These are phyloP conservation scores for Claviceps citrina DNA, from an alignment of 2,329 filamentous ascomycete genomes.

Conservation along the genomic window DNA sequence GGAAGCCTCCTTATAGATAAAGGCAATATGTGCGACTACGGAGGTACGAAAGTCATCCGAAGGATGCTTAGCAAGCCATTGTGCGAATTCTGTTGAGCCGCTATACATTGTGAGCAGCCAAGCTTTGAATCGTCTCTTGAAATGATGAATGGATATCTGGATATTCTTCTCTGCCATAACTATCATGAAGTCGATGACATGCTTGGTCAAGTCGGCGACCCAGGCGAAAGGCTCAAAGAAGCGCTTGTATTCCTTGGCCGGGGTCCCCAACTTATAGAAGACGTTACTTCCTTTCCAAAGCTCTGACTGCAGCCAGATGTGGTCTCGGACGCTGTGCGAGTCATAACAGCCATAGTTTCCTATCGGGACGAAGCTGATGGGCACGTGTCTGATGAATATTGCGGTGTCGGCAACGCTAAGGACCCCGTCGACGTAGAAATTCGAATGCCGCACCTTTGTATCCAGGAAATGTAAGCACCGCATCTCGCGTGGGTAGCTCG, in stretches of 20 bases:
- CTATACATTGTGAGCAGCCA: conserved; percentile 40
- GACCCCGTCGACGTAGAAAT: conserved; percentile 44
- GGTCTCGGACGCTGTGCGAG: conserved; percentile 29
- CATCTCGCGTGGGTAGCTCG: conserved; percentile 31
- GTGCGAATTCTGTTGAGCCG: conserved; percentile 24
- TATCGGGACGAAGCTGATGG: conserved; percentile 45
- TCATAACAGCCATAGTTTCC: conserved; percentile 46
- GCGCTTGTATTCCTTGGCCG: conserved; percentile 43
- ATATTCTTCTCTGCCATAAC: conserved; percentile 15
- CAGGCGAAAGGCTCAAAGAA: conserved; percentile 53
- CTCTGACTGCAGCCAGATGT: conserved; percentile 49
- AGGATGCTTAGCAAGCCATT: conserved; percentile 38
- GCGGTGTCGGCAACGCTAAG: conserved; percentile 28
- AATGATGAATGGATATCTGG: conserved; percentile 37
- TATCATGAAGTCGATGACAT: conserved; percentile 52
- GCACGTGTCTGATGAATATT: conserved; percentile 39
- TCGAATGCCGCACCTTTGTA: conserved; percentile 17
- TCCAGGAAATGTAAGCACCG: conserved; percentile 37
- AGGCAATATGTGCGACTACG: conserved; percentile 44
- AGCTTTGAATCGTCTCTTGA: conserved; percentile 37
- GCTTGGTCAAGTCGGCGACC: conserved; percentile 56
- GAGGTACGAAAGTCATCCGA: conserved; percentile 46
- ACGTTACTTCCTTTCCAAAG: conserved; percentile 26
- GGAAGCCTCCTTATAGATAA: conserved; percentile 48
- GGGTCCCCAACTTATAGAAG: conserved; percentile 48